Evolutionary conservation across 345 rosid genomes (phyloP), one percentile per base, ranked within the genome.

Genomic region (Salix koriyanagi): DNA sequence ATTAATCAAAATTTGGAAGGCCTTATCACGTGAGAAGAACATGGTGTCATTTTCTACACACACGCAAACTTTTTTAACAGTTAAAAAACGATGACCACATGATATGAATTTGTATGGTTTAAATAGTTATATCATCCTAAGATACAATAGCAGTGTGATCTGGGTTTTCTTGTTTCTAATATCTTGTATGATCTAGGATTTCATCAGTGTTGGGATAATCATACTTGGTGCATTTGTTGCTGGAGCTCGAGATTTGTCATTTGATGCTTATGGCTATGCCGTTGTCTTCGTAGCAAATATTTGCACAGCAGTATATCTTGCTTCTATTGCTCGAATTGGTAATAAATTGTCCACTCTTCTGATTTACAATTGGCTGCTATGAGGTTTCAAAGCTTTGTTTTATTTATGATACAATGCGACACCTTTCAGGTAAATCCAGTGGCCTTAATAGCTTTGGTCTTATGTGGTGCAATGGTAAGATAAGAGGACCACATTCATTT

Each of bases 381-480:
- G 15, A 69, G 46, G 62, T 44, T 41, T 30, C 42, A 62, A 79
- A 39, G 11, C 32, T 42, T 61, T 13, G 14, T 18, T 48, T 46
- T 14, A 34, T 30, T 50, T 28, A 36, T 23, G 19, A 26, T 15
- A 19, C 7, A 13, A 44, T 54, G 34, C 26, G 37, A 12, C 44
- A 13, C 9, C 19, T 73, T 81, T 68, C 80, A 81, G 84, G 84
- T 66, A 81, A 73, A 81, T 76, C 80, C 19, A 81, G 77, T 69
- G 80, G 80, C 65, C 84, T 81, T 23, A 81, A 77, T 69, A 81
- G 81, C 65, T 81, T 77, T 64, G 84, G 84, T 28, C 84, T 74
- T 65, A 81, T 81, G 84, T 81, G 84, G 84, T 77, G 78, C 78
- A 77, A 77, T 41, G 84, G 81, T 81, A 68, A 77, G 81, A 61